phyloP scores from a whole-genome alignment of 306 rosid species.

The Corylus avellana region DNA sequence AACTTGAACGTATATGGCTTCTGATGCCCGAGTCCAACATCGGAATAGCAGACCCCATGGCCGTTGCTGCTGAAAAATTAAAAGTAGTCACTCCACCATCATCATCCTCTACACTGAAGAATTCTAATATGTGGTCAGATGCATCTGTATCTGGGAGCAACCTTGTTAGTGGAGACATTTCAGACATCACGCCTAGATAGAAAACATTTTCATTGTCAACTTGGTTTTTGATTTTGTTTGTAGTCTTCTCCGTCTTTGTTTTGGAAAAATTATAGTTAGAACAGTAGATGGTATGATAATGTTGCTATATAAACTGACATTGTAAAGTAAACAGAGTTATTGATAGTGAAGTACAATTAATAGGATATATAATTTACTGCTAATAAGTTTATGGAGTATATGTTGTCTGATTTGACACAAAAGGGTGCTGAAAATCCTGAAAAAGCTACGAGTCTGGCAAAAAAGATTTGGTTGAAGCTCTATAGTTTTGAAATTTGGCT shows the following conservation, averaged over 20 bases:
- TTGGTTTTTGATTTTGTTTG: not conserved
- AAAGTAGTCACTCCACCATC: slow-evolving; percentile 52
- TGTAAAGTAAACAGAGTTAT: slow-evolving; percentile 4
- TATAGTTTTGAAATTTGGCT: not conserved
- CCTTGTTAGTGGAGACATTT: slow-evolving; percentile 78
- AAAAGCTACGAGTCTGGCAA: not conserved
- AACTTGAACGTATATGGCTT: slow-evolving; percentile 69
- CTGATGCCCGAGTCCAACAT: slow-evolving; percentile 66
- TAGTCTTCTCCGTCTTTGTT: not conserved
- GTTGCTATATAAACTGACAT: not conserved
- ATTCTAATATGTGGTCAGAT: slow-evolving; percentile 62
- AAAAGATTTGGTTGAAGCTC: not conserved
- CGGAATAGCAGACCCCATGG: slow-evolving; percentile 25
- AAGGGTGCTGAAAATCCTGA: not conserved
- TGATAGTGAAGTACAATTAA: slow-evolving; percentile 51
- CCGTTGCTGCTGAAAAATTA: slow-evolving; percentile 45
- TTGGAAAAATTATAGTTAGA: not conserved
- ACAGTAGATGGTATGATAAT: not conserved
- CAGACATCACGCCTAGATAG: slow-evolving; percentile 88
- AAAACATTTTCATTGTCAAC: not conserved
- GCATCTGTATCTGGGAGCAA: slow-evolving; percentile 32
- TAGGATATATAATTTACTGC: not conserved
- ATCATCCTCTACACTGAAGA: slow-evolving; percentile 50
- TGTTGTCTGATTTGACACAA: not conserved
- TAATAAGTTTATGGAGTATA: not conserved